Conservation (phyloP, 2,329 filamentous ascomycete species). For the Aphanoascus verrucosus region DNA sequence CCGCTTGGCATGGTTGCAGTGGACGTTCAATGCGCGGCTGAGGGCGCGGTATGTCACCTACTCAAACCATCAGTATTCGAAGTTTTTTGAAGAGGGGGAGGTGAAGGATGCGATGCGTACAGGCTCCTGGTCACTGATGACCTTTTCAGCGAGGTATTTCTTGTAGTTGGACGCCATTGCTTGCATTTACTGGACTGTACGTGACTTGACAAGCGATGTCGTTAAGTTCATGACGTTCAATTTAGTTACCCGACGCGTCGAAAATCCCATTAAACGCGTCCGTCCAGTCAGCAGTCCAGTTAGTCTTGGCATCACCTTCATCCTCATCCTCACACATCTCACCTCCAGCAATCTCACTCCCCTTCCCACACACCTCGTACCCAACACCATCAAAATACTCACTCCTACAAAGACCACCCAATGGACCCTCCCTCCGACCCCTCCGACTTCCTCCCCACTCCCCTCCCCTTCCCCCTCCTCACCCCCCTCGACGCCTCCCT, state of each 20-base stretch:
- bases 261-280: slow-evolving; percentile 20
- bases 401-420: too few species aligned
- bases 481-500: slow-evolving; percentile 63
- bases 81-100: slow-evolving; percentile 11
- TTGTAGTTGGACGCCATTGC: slow-evolving; percentile 47
- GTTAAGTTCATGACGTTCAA: too few species aligned
- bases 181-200: neutral
- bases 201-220: too few species aligned
- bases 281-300: slow-evolving; percentile 20
- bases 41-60: slow-evolving; percentile 81
- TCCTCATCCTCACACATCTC: neutral
- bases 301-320: slow-evolving; percentile 17
- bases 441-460: slow-evolving; percentile 41
- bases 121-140: slow-evolving; percentile 64
- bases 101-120: slow-evolving; percentile 39
- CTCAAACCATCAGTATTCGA: slow-evolving; percentile 6
- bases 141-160: slow-evolving; percentile 61
- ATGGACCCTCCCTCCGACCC: slow-evolving; percentile 36
- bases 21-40: slow-evolving; percentile 70
- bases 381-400: too few species aligned
- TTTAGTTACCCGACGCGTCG: too few species aligned
- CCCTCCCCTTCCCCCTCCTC: slow-evolving; percentile 34
- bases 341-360: too few species aligned
- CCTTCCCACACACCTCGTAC: too few species aligned
- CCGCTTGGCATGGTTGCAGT: slow-evolving; percentile 84